Evolutionary conservation across 2,329 filamentous ascomycete species (phyloP), one percentile per base, ranked within the genome.

Genomic region (Emmonsia crescens): DNA sequence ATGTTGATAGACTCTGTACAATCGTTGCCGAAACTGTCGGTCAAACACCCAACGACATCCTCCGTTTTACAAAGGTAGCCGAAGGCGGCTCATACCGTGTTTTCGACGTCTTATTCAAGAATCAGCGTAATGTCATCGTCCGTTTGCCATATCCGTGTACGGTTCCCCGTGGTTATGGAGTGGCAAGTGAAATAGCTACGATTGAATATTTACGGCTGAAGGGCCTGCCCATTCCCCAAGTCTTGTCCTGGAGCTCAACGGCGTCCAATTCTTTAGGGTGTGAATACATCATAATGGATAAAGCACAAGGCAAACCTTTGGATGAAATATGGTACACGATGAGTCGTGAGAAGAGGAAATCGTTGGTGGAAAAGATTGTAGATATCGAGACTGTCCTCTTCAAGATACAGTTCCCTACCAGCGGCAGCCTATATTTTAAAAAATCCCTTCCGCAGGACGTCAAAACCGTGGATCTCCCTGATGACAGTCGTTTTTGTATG

Each of bases 281-380:
- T 1, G 73, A 76, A 64, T 75, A 73, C 55, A 74, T 75, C 29
- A 61, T 75, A 8, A 73, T 74, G 70, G 71, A 74, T 58, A 72
- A 70, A 49, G 67, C 66, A n/a, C 5, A 44, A 9, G 72, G 72
- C 1, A 60, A 46, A 33, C 68, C 70, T 51, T 62, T 76, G 10
- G 66, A 67, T 57, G 66, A 66, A 1, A 65, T 64, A n/a, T 76
- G 72, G 72, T 52, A 29, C 31, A 31, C 21, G 14, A 31, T 71
- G 69, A 60, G 61, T 61, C 14, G 19, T 19, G 40, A 52, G 46
- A 62, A 68, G 49, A 65, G 67, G 57, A 68, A 69, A n/a, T 54
- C 42, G 24, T 67, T 68, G 51, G 9, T 66, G 16, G 31, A 61
- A 14, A 31, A 60, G 46, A 59, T 63, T 8, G 63, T 36, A 5